Evolutionary conservation across 306 rosid species (phyloP).

Genomic region (Cotoneaster glaucophyllus): DNA sequence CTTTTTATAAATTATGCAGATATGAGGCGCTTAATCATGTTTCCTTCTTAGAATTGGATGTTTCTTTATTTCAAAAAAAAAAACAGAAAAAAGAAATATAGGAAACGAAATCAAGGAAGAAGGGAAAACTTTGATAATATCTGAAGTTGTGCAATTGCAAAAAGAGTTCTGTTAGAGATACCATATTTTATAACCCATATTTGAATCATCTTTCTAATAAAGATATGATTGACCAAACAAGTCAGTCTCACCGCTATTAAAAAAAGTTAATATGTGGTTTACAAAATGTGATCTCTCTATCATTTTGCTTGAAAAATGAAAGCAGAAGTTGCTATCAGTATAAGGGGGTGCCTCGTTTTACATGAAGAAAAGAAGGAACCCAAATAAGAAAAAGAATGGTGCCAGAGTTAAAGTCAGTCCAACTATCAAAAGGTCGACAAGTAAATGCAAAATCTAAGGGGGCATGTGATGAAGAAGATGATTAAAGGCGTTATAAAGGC

Average conservation of each 20-base stretch:
- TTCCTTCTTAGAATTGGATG: background rate
- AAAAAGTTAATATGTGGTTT: too few species aligned
- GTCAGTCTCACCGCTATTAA: too few species aligned
- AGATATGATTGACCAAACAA: too few species aligned
- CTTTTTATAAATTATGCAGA: too few species aligned
- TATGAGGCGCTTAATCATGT: background rate
- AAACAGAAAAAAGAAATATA: background rate
- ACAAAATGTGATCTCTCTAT: too few species aligned
- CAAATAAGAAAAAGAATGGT: constrained; percentile 14
- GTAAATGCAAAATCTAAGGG: constrained; percentile 57
- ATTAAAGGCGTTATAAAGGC: constrained; percentile 34
- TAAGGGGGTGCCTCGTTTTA: background rate
- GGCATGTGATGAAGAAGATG: constrained; percentile 50
- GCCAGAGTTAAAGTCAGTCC: constrained; percentile 44
- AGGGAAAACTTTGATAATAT: background rate
- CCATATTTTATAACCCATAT: too few species aligned
- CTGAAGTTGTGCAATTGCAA: background rate
- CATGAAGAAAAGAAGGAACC: background rate
- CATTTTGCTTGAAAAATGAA: background rate
- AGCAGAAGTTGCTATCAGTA: background rate
- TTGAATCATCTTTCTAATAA: too few species aligned
- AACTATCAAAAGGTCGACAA: constrained; percentile 46
- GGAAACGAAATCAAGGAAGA: background rate
- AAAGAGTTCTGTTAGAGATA: background rate
- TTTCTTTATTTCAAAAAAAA: background rate